Base-by-base conservation (phyloP, 192 early-diverging fungal genomes). In the Backusella parvicylindrica region DNA sequence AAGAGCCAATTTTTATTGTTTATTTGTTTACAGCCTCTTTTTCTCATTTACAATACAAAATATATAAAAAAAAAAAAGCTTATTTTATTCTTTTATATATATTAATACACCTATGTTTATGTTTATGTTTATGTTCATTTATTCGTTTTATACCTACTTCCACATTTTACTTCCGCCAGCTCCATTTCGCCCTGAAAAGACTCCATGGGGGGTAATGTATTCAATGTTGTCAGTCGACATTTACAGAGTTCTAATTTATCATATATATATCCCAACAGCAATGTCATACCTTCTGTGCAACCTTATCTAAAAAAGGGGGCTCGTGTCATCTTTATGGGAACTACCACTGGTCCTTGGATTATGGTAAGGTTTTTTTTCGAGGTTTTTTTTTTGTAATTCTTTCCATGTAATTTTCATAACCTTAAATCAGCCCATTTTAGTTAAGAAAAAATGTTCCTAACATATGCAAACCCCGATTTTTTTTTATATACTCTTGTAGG, bases 121-220 rank as follows among this genome's bases (percentile, higher is more conserved):
- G 11, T 36, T 32, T 35, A 21, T 40, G 26, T 33, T 30, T 41
- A 40, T 31, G 11, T 36, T 32, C 21, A 21, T 64, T n/a, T 65
- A 43, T 43, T 43, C 33, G 38, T 31, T 36, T 65, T 33, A 30
- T 47, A 56, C 40, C 21, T 38, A 16, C 64, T 26, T 63, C 21
- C 28, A 16, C 64, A 26, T 63, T 47, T 64, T 47, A 3, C 8
- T 60, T 60, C 53, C 23, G 12, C 26, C 53, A 73, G 72, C 63
- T 73, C 26, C 72, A 73, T 66, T 73, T 73, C 30, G 72, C 63
- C 11, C 16, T 73, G n/a, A 73, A 73, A 28, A 63, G 23, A 28
- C 28, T 73, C 21, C 64, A 40, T 49, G 72, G 37, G 21, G 40
- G 60, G 72, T 73, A n/a, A 65, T 47, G 56, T 32, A 49, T 21